Conservation (phyloP, 495 filamentous ascomycete species). For the Aspergillus olivimuriae region DNA sequence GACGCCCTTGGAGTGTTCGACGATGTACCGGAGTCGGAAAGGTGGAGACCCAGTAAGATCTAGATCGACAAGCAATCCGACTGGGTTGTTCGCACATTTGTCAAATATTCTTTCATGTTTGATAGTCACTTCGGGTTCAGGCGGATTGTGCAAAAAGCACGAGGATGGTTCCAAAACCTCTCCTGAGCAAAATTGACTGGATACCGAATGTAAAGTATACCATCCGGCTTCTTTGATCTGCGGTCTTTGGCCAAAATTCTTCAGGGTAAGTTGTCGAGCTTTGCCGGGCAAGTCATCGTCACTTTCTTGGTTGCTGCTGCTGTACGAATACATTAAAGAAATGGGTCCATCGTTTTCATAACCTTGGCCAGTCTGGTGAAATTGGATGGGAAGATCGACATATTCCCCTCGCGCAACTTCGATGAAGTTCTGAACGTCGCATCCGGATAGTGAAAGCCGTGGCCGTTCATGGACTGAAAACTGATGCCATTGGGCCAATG, state of each 20-base stretch:
- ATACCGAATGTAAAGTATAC: slow-evolving; percentile 73
- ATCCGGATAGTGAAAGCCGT: slow-evolving; percentile 58
- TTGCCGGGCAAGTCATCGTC: slow-evolving; percentile 45
- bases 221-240: slow-evolving; percentile 71
- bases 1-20: slow-evolving; percentile 52
- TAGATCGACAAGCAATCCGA: slow-evolving; percentile 80
- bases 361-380: slow-evolving; percentile 51
- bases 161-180: slow-evolving; percentile 89
- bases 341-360: slow-evolving; percentile 40
- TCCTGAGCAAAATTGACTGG: slow-evolving; percentile 73
- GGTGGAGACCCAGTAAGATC: slow-evolving; percentile 87
- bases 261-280: slow-evolving; percentile 32
- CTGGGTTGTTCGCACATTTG: slow-evolving; percentile 87
- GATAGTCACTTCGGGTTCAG: slow-evolving; percentile 72
- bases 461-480: slow-evolving; percentile 88
- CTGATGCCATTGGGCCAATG: slow-evolving; percentile 65
- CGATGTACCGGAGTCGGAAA: slow-evolving; percentile 68
- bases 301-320: slow-evolving; percentile 60
- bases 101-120: slow-evolving; percentile 76
- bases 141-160: slow-evolving; percentile 83
- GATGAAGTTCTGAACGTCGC: slow-evolving; percentile 71
- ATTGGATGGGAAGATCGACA: slow-evolving; percentile 64
- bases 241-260: slow-evolving; percentile 29
- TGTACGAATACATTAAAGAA: slow-evolving; percentile 49
- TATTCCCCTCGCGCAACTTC: slow-evolving; percentile 69